These are phyloP conservation scores for Phycomyces blakesleeanus DNA, from an alignment of 192 early-diverging fungal genomes.

Conservation along the genomic window DNA sequence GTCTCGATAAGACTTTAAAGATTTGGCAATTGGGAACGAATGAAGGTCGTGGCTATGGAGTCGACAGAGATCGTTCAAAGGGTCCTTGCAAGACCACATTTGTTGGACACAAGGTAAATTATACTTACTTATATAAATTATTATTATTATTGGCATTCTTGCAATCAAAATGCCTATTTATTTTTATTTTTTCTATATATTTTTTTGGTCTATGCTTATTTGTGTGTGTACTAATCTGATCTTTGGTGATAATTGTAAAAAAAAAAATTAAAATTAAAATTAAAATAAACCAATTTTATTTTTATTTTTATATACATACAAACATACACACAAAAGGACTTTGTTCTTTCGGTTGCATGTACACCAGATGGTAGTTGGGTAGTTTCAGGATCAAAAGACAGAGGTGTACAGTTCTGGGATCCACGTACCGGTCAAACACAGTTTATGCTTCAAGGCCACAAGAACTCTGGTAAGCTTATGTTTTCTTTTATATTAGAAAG, in stretches of 20 bases:
- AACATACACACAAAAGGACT: slow-evolving; percentile 85
- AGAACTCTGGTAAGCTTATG: slow-evolving; percentile 77
- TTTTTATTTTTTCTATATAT: no score
- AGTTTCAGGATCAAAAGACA: slow-evolving; percentile 89
- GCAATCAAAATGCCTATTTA: no score
- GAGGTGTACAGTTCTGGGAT: slow-evolving; percentile 94
- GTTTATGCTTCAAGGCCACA: slow-evolving; percentile 93
- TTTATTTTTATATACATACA: no score
- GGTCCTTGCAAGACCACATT: slow-evolving; percentile 45
- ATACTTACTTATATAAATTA: no score
- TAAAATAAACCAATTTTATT: no score
- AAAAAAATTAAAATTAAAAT: no score
- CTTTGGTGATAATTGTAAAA: no score
- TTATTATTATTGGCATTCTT: no score
- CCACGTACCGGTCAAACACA: slow-evolving; percentile 66
- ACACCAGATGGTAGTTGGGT: slow-evolving; percentile 86
- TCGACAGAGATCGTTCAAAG: slow-evolving; percentile 26
- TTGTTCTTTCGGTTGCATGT: slow-evolving; percentile 92
- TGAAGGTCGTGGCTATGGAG: slow-evolving; percentile 27
- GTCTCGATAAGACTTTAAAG: slow-evolving; percentile 87
- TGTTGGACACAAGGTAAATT: slow-evolving; percentile 58
- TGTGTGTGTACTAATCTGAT: no score
- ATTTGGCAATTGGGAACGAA: slow-evolving; percentile 83
- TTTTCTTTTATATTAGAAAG: no score
- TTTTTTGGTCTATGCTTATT: no score